phyloP scores from a whole-genome alignment of 2,329 filamentous ascomycete genomes.

The Cladosporium sp. region DNA sequence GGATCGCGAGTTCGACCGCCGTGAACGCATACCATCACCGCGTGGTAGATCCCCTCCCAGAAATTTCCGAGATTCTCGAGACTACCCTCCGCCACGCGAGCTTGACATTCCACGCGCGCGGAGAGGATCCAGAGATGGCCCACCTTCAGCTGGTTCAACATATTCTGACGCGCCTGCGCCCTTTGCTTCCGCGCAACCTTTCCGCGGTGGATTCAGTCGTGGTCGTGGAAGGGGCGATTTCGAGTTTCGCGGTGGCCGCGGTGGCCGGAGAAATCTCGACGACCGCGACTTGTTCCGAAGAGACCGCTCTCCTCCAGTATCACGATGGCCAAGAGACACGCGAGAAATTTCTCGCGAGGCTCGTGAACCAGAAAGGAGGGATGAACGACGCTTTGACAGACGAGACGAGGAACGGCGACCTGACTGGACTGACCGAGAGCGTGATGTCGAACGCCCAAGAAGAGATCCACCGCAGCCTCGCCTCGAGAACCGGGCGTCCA shows the following conservation, averaged over 20 bases:
- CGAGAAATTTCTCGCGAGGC: constrained; percentile 37
- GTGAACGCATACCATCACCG: constrained; percentile 62
- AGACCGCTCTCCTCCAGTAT: constrained; percentile 50
- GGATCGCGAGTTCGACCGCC: constrained; percentile 54
- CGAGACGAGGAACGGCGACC: constrained; percentile 44
- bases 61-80: constrained; percentile 61
- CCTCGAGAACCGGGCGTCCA: constrained; percentile 31
- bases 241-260: constrained; percentile 51
- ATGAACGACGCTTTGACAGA: constrained; percentile 47
- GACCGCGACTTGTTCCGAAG: constrained; percentile 60
- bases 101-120: constrained; percentile 67
- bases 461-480: constrained; percentile 33
- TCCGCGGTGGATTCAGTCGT: constrained; percentile 56
- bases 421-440: constrained; percentile 41
- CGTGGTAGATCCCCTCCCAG: constrained; percentile 64
- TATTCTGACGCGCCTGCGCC: constrained; percentile 65
- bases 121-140: constrained; percentile 70
- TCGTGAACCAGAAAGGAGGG: constrained; percentile 40
- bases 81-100: constrained; percentile 57
- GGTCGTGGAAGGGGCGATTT: constrained; percentile 53
- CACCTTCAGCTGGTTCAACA: constrained; percentile 69
- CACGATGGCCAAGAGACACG: constrained; percentile 42
- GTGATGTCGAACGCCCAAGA: constrained; percentile 40
- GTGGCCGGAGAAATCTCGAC: constrained; percentile 47
- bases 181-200: constrained; percentile 52